Base-by-base conservation (phyloP, 2,329 filamentous ascomycete species). In the Nakataea oryzae region DNA sequence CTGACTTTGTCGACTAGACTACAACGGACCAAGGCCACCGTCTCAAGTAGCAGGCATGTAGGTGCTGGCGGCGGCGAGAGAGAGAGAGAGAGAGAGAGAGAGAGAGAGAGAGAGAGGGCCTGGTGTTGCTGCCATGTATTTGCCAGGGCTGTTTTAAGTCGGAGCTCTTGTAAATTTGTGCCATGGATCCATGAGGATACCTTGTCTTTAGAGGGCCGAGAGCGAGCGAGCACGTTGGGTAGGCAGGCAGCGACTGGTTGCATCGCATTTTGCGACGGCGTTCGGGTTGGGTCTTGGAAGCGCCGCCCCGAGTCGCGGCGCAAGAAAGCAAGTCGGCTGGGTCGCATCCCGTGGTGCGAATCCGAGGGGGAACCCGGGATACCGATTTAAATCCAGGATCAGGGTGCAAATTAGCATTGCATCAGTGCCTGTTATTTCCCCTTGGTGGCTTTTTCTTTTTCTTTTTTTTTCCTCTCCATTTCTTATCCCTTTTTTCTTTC, bases 11-110 rank as follows among this genome's bases (percentile, higher is more conserved):
- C 41, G 21, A n/a, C 41, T 47, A 59, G 58, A 27, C 58, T 50
- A 47, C 58, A 41, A 63, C 61, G n/a, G 57, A 57, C 32, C 58
- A 62, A 58, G 61, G 29, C 8, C 34, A 62, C 58, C 54, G 61
- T 11, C 58, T 62, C 14, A 62, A 60, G 54, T 62, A 62, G 58
- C 14, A 59, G 6, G 21, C 14, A 26, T 3, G 14, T 34, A 54
- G 41, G 24, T 8, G 61, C 28, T 55, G 24, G 24, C 54, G 54
- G 28, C 27, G 24, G 26, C 47, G 26, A n/a, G 17, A 50, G 58
- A 24, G 26, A n/a, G 17, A 50, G 58, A 24, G 26, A n/a, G 17
- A 50, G 58, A 24, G 26, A n/a, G 17, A 50, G 58, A 24, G 26
- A n/a, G 17, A 50, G 58, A 24, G 26, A n/a, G 17, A 50, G 58